These are phyloP conservation scores for Aspergillus sclerotiicarbonarius DNA, from an alignment of 495 filamentous ascomycete genomes.

Conservation along the genomic window DNA sequence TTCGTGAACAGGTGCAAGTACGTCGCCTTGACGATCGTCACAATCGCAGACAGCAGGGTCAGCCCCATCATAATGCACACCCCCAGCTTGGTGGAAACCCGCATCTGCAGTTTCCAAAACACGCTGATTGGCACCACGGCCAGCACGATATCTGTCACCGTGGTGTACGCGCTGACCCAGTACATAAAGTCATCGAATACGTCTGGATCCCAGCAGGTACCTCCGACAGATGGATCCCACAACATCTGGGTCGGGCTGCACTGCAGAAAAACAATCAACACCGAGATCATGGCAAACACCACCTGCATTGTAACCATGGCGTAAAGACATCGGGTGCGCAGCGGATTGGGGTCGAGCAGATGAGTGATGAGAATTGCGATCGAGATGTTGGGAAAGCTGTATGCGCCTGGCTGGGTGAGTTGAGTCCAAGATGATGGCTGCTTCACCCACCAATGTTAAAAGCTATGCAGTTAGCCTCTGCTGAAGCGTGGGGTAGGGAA, in stretches of 20 bases:
- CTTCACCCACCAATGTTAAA: conserved; percentile 12
- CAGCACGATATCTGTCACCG: conserved; percentile 28
- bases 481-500: not conserved
- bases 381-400: conserved; percentile 28
- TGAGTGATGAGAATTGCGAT: conserved; percentile 24
- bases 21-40: conserved; percentile 21
- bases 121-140: conserved; percentile 24
- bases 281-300: conserved; percentile 20
- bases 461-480: not conserved
- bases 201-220: conserved; percentile 19
- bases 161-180: conserved; percentile 26
- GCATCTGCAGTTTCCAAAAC: conserved; percentile 29
- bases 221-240: conserved; percentile 16
- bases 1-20: conserved; percentile 21
- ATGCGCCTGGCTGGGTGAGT: conserved; percentile 12
- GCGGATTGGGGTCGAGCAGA: conserved; percentile 24
- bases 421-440: not conserved
- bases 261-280: conserved; percentile 27
- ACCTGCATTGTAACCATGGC: conserved; percentile 23
- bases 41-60: conserved; percentile 22
- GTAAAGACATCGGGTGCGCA: conserved; percentile 19
- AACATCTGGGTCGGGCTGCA: conserved; percentile 19
- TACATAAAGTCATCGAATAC: conserved; percentile 22
- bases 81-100: conserved; percentile 16
- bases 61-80: conserved; percentile 30